phyloP scores from a whole-genome alignment of 345 rosid genomes.

The Orychophragmus violaceus region DNA sequence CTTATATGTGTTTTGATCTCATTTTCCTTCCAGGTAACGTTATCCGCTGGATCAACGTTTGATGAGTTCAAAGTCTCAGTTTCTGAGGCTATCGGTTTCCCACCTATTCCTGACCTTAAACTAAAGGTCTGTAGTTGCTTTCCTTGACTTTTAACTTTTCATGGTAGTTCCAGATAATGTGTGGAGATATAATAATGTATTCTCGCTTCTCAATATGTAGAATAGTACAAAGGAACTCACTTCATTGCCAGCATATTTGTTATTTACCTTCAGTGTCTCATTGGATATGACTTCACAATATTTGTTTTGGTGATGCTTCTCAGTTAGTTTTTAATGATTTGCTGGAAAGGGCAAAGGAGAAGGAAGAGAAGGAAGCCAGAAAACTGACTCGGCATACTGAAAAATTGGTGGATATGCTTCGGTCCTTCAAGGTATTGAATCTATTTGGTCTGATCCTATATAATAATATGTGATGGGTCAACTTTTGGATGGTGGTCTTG shows the following conservation, averaged over 20 bases:
- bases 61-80: conserved; percentile 72
- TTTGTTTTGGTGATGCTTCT: conserved; percentile 20
- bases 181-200: conserved; percentile 1
- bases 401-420: conserved; percentile 22
- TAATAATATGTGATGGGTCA: conserved; percentile 14
- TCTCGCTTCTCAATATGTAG: background rate
- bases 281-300: conserved; percentile 17
- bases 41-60: conserved; percentile 57
- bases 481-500: conserved; percentile 18
- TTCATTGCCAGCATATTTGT: background rate
- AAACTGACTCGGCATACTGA: conserved; percentile 60
- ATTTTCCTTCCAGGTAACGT: conserved; percentile 41
- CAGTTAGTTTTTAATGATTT: conserved; percentile 78
- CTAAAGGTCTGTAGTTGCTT: conserved; percentile 42
- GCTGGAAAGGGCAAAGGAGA: conserved; percentile 74
- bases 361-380: conserved; percentile 88
- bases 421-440: conserved; percentile 28
- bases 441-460: conserved; percentile 5
- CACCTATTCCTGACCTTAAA: conserved; percentile 55
- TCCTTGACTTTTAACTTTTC: background rate
- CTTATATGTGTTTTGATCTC: conserved; percentile 25
- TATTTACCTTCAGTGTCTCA: conserved; percentile 6
- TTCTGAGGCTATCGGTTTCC: conserved; percentile 42
- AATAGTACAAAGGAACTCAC: background rate
- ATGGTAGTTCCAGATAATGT: conserved; percentile 1